Evolutionary conservation across 2,329 filamentous ascomycete genomes (phyloP).

Genomic region (Aspergillus pseudotamarii): DNA sequence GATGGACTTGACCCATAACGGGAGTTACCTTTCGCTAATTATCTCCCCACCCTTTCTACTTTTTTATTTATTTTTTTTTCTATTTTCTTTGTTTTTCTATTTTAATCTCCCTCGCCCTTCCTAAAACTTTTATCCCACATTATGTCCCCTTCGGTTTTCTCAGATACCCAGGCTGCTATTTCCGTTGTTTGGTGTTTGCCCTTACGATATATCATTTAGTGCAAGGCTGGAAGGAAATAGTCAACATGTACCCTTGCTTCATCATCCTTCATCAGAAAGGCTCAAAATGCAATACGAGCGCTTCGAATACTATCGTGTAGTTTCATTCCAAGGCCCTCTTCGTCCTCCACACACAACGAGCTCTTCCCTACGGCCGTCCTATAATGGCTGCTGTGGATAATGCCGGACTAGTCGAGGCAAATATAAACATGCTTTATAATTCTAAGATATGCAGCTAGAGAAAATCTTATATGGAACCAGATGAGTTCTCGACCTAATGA

Average conservation of each 20-base stretch:
- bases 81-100: constrained; percentile 13
- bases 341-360: neutral
- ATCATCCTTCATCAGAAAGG: neutral
- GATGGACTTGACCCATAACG: neutral
- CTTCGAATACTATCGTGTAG: neutral
- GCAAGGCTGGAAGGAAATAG: neutral
- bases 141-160: constrained; percentile 17
- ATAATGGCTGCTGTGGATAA: neutral
- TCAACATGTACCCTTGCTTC: neutral
- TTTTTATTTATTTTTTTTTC: neutral
- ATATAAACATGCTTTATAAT: neutral
- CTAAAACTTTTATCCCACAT: neutral
- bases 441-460: neutral
- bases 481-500: neutral
- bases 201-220: neutral
- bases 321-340: neutral
- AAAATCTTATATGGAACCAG: neutral
- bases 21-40: neutral
- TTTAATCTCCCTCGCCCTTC: constrained; percentile 8
- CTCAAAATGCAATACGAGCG: neutral
- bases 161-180: constrained; percentile 31
- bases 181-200: constrained; percentile 19
- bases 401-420: neutral
- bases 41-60: constrained; percentile 1
- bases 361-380: neutral